A percentile compares a stretch with the other conserved stretches of the same genome.
Evolutionary conservation across 495 filamentous ascomycete genomes (phyloP).

Genomic region (Cladorrhinum samala): DNA sequence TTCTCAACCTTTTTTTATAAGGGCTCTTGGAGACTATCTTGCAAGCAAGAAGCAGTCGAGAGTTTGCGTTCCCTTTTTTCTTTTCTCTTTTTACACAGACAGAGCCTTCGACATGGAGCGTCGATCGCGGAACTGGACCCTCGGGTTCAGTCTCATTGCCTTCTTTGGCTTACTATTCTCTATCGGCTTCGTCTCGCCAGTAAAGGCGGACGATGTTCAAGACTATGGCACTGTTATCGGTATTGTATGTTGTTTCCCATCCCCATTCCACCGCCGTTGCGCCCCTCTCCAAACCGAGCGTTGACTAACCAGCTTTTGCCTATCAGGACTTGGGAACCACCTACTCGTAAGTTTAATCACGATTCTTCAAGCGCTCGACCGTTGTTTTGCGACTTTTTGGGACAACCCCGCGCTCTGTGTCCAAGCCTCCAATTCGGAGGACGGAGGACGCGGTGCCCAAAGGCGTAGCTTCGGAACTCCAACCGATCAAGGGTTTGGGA

Average conservation of each 20-base stretch:
- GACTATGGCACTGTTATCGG: constrained; percentile 89
- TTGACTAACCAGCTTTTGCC: constrained; percentile 12
- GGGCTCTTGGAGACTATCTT: constrained; percentile 9
- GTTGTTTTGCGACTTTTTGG: neutral
- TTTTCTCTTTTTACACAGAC: constrained; percentile 11
- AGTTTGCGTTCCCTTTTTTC: constrained; percentile 11
- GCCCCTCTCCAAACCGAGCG: neutral
- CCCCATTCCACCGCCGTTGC: neutral
- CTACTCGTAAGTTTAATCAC: constrained; percentile 61
- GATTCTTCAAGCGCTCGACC: neutral
- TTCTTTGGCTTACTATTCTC: constrained; percentile 72
- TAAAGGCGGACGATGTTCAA: constrained; percentile 67
- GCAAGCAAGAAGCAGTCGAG: constrained; percentile 10
- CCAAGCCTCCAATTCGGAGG: neutral
- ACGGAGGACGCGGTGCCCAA: constrained; percentile 11
- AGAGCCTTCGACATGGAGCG: constrained; percentile 41
- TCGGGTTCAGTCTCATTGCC: constrained; percentile 41
- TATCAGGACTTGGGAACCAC: constrained; percentile 85
- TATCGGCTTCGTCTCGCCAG: constrained; percentile 65
- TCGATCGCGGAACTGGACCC: constrained; percentile 46
- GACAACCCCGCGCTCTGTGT: neutral
- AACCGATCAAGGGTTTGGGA: neutral
- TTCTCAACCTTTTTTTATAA: constrained; percentile 14
- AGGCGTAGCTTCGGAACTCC: neutral
- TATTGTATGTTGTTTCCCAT: constrained; percentile 57